These are phyloP conservation scores for Cerioporus squamosus DNA, from an alignment of 1,284 basidiomycete genomes.

Conservation along the genomic window DNA sequence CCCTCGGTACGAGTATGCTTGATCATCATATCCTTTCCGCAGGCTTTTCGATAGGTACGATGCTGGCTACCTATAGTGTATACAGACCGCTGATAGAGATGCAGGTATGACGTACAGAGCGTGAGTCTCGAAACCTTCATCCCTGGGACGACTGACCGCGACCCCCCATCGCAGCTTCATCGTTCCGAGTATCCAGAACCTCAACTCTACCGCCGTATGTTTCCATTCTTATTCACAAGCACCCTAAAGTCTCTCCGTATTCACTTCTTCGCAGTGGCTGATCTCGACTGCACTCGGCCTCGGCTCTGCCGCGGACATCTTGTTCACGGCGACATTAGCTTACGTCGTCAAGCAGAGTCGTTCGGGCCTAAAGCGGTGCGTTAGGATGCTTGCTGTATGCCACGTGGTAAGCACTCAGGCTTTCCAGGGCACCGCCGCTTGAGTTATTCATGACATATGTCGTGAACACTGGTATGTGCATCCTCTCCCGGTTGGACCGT, in stretches of 20 bases:
- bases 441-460: neutral
- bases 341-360: neutral
- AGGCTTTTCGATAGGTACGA: constrained; percentile 1
- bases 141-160: neutral
- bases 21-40: too few relatives aligned
- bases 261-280: neutral
- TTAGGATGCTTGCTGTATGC: too few relatives aligned
- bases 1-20: too few relatives aligned
- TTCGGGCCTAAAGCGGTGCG: neutral
- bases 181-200: neutral
- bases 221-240: neutral
- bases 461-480: neutral
- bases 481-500: neutral
- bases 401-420: neutral
- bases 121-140: neutral
- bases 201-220: neutral
- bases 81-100: too few relatives aligned
- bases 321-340: constrained; percentile 1
- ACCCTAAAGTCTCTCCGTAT: too few relatives aligned
- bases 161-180: neutral
- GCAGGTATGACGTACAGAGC: neutral
- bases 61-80: neutral
- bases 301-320: neutral
- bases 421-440: neutral
- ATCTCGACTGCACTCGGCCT: neutral